Evolutionary conservation across 371 early-diverging fungal species (phyloP).

Genomic region (Mucor lusitanicus): DNA sequence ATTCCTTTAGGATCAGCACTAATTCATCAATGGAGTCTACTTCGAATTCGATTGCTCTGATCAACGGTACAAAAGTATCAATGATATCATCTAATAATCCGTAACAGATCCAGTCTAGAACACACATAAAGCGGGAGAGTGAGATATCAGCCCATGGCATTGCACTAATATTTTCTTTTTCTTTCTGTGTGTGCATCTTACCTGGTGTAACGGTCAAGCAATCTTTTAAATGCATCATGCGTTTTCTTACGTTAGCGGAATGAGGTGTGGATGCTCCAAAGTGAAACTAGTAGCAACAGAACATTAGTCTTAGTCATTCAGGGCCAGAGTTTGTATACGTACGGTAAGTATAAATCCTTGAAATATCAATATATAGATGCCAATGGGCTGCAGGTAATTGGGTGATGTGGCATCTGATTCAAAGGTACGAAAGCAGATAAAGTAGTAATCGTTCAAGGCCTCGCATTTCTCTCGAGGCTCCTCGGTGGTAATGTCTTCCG

Average conservation of each 20-base stretch:
- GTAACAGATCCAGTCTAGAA: conserved; percentile 85
- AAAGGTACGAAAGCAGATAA: conserved; percentile 80
- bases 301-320: background rate
- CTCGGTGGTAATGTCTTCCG: conserved; percentile 88
- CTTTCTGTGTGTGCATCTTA: conserved; percentile 39
- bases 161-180: background rate
- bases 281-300: conserved; percentile 57
- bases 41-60: conserved; percentile 78
- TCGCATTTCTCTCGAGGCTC: conserved; percentile 93
- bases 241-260: conserved; percentile 68
- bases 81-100: conserved; percentile 83
- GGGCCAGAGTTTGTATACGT: conserved; percentile 14
- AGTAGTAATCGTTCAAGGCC: conserved; percentile 84
- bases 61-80: conserved; percentile 78
- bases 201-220: conserved; percentile 58
- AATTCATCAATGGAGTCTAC: conserved; percentile 89
- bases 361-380: conserved; percentile 81
- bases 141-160: background rate
- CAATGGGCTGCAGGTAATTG: conserved; percentile 71
- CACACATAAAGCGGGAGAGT: too few species aligned
- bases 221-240: conserved; percentile 67
- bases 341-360: conserved; percentile 75
- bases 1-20: conserved; percentile 86
- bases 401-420: conserved; percentile 61
- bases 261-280: conserved; percentile 63